Evolutionary conservation across 768 basidiomycete genomes (phyloP).

Genomic region (Leucosporidium yakuticum): DNA sequence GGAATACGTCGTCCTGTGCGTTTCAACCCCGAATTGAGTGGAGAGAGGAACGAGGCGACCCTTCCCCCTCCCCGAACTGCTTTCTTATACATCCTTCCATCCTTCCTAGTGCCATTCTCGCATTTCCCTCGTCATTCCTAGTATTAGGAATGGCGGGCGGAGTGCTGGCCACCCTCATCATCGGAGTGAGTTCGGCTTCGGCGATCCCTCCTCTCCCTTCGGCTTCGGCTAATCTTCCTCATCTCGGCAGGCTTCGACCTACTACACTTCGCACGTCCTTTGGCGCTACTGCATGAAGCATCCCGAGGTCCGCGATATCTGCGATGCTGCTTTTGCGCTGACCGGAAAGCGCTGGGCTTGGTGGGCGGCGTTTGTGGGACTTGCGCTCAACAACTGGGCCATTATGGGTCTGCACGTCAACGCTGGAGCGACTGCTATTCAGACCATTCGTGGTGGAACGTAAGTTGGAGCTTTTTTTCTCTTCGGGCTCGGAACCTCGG

Average conservation of each 20-base stretch:
- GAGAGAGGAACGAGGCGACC: not conserved
- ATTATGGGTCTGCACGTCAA: constrained; percentile 51
- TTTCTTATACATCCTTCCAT: no score
- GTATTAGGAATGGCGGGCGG: constrained; percentile 32
- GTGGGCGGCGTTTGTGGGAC: constrained; percentile 27
- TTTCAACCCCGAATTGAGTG: not conserved
- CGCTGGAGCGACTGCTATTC: constrained; percentile 48
- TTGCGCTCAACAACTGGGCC: constrained; percentile 42
- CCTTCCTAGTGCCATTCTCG: constrained; percentile 19
- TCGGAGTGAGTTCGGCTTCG: constrained; percentile 11
- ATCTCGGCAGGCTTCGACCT: constrained; percentile 11
- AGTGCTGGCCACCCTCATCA: constrained; percentile 8
- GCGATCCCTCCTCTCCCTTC: not conserved
- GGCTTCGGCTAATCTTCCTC: no score
- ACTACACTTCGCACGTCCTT: constrained; percentile 32
- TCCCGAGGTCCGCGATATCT: constrained; percentile 18
- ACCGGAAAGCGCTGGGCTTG: constrained; percentile 10
- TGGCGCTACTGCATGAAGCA: constrained; percentile 36
- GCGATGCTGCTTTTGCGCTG: not conserved
- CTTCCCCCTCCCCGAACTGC: not conserved
- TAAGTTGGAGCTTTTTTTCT: no score
- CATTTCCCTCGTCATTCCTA: constrained; percentile 33
- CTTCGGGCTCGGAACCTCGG: no score
- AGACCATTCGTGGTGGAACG: constrained; percentile 44
- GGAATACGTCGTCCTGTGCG: not conserved